Percentiles rank a stretch among this genome's conserved stretches.
phyloP scores from a whole-genome alignment of 2,329 filamentous ascomycete genomes.

The Ophiosphaerella korrae region DNA sequence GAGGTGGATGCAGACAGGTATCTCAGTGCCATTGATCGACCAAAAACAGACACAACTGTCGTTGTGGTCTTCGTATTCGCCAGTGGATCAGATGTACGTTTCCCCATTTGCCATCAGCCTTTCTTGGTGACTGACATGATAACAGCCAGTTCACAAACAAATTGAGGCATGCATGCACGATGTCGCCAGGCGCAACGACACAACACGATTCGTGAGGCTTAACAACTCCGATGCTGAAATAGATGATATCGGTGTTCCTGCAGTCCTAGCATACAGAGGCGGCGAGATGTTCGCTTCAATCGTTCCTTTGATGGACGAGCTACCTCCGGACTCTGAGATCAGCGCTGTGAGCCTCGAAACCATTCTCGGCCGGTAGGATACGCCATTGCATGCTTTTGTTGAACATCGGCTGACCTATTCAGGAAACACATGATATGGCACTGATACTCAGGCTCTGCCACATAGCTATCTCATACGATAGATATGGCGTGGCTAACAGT shows the following conservation, averaged over 20 bases:
- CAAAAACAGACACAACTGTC: constrained; percentile 77
- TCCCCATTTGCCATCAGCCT: neutral
- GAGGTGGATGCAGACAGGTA: constrained; percentile 89
- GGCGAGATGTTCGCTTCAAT: constrained; percentile 91
- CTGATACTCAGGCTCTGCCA: neutral
- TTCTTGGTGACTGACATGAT: neutral
- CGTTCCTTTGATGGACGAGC: constrained; percentile 83
- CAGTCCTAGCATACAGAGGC: constrained; percentile 84
- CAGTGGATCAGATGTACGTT: constrained; percentile 73
- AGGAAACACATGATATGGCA: constrained; percentile 38
- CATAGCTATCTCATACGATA: neutral
- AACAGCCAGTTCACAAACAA: constrained; percentile 59
- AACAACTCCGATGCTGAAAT: constrained; percentile 94
- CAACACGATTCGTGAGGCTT: constrained; percentile 86
- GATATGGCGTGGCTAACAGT: too few species aligned
- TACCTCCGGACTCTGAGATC: constrained; percentile 65
- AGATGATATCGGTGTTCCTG: constrained; percentile 84
- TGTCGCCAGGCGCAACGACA: constrained; percentile 72
- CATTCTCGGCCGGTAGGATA: constrained; percentile 56
- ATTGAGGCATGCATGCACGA: constrained; percentile 79
- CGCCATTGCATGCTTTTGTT: constrained; percentile 9
- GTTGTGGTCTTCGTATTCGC: constrained; percentile 88
- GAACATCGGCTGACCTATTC: constrained; percentile 31
- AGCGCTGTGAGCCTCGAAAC: constrained; percentile 62
- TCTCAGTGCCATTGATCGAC: constrained; percentile 94